These are phyloP conservation scores for Scleroderma citrinum DNA, from an alignment of 768 basidiomycete species.

Conservation along the genomic window DNA sequence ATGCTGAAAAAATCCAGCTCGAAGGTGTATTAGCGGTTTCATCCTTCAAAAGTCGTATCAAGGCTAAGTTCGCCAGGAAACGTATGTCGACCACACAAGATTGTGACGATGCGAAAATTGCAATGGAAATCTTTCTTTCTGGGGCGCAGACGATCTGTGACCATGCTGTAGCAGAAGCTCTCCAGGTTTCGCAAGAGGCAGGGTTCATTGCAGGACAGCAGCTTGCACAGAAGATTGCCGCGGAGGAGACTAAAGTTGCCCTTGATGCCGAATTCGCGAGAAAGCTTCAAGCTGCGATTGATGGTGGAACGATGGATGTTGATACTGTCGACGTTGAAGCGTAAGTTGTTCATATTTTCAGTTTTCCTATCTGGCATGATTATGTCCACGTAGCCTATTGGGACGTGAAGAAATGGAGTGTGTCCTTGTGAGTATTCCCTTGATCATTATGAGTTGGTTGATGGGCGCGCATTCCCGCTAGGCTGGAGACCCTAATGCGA, in stretches of 20 bases:
- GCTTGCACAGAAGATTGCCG: conserved; percentile 33
- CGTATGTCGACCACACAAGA: background rate
- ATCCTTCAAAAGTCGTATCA: conserved; percentile 10
- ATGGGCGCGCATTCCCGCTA: conserved; percentile 1
- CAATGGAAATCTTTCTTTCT: conserved; percentile 21
- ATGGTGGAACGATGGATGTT: conserved; percentile 24
- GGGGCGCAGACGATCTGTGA: conserved; percentile 28
- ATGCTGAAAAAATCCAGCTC: conserved; percentile 31
- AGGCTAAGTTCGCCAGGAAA: conserved; percentile 19
- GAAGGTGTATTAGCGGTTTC: conserved; percentile 25
- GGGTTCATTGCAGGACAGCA: conserved; percentile 23
- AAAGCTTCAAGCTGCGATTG: conserved; percentile 24
- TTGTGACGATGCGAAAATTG: conserved; percentile 21
- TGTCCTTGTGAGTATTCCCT: conserved; percentile 15
- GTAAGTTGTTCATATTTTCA: conserved; percentile 8
- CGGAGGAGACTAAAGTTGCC: conserved; percentile 30
- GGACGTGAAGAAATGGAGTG: conserved; percentile 22
- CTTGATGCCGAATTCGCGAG: conserved; percentile 34
- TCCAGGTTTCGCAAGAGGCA: conserved; percentile 26
- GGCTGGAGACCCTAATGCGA: conserved; percentile 25
- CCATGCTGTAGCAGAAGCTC: conserved; percentile 25
- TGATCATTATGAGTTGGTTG: background rate
- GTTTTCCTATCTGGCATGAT: background rate
- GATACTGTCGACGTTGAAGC: conserved; percentile 30
- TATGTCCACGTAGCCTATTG: conserved; percentile 15